Base-by-base conservation (phyloP, 1,284 basidiomycete genomes). In the Leccinum pseudoinsigne region DNA sequence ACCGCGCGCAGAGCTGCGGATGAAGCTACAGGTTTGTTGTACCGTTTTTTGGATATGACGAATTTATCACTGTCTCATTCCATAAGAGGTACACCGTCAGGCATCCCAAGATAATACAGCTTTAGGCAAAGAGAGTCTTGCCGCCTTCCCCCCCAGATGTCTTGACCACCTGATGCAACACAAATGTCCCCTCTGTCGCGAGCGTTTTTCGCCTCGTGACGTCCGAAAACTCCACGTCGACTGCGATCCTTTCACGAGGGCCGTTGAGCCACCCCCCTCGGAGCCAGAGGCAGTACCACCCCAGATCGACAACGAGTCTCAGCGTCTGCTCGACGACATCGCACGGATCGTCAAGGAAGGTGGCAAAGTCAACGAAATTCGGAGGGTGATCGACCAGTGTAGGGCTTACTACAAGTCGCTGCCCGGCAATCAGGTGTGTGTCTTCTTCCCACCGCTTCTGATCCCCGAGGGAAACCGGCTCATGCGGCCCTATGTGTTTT, bases 71-170 rank as follows among this genome's bases (percentile, higher is more conserved):
- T 14, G 5, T 12, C 4, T 62, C 45, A 23, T 65, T 21, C 51
- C 12, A 5, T 18, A 72, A 90, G 92, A 94, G 78, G 87, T 88
- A 47, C 91, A 94, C 70, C 81, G 91, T 62, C 86, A 82, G 68
- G 85, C 88, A 3, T 89, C 91, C 14, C 85, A 89, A 68, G 80
- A 87, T 55, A 95, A 93, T 55, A 79, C 93, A 53, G 88, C 90
- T 0, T 80, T 99, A 4, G 92, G 86, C 63, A 89, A 93, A 71
- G 90, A 92, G 62, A 93, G 90, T 69, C 79, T 98, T 7, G 47
- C 21, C 7, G n/a, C 40, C 16, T 42, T 42, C 8, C 40, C 40
- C 40, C 42, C 9, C 26, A 75, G 74, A 66, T 77, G 75, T 65
- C 73, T 77, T 31, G 68, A 76, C 28, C 68, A 71, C 57, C 66